phyloP scores from a whole-genome alignment of 352 stramenopile species.

The Globisporangium paddicum region DNA sequence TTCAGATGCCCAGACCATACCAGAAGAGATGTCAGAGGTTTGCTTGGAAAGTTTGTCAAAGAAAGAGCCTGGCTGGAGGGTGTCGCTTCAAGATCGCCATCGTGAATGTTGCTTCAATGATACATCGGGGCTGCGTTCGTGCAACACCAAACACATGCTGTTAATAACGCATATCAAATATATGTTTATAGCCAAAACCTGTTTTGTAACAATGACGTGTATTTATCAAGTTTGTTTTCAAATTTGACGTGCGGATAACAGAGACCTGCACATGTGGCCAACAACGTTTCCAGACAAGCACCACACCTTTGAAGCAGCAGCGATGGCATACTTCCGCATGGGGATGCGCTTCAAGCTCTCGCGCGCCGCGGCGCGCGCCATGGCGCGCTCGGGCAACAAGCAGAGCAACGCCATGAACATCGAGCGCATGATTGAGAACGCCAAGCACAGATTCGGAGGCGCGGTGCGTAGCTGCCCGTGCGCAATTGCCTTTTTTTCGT shows the following conservation, averaged over 20 bases:
- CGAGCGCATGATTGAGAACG: constrained; percentile 58
- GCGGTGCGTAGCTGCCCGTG: constrained; percentile 28
- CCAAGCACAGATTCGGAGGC: constrained; percentile 60
- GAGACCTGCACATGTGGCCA: constrained; percentile 2
- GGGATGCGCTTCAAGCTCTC: constrained; percentile 61
- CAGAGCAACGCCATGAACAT: constrained; percentile 41
- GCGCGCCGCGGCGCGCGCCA: constrained; percentile 52
- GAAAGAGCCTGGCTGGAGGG: no score
- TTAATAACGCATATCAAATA: no score
- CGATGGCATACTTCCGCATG: constrained; percentile 71
- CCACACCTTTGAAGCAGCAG: not conserved
- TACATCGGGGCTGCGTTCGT: no score
- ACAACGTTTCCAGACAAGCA: not conserved
- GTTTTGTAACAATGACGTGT: not conserved
- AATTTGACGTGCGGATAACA: not conserved
- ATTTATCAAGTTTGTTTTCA: not conserved
- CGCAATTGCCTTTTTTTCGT: not conserved
- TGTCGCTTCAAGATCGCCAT: no score
- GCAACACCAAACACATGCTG: no score
- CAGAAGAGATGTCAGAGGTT: no score
- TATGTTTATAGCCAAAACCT: no score
- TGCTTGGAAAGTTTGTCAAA: no score
- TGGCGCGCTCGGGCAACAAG: constrained; percentile 48
- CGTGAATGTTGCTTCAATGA: no score
- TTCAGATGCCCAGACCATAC: no score